A percentile compares a stretch with the other conserved stretches of the same genome.
Evolutionary conservation across 2,329 filamentous ascomycete genomes (phyloP).

Genomic region (Aspergillus sp.): DNA sequence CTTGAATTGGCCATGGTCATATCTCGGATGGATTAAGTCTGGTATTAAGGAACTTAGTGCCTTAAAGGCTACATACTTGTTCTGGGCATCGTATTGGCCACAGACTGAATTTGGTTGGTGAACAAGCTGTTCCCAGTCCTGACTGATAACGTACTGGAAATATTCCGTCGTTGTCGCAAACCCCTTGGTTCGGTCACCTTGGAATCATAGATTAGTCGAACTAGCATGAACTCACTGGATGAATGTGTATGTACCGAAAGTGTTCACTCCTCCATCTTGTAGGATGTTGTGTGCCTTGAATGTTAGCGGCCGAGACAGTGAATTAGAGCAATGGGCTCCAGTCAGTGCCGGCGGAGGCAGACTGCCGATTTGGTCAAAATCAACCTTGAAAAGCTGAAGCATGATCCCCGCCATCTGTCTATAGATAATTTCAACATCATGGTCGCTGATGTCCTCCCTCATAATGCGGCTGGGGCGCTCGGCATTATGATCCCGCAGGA

Average conservation of each 20-base stretch:
- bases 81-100: slow-evolving; percentile 29
- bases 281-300: slow-evolving; percentile 37
- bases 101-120: slow-evolving; percentile 36
- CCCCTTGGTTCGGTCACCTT: slow-evolving; percentile 28
- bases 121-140: slow-evolving; percentile 39
- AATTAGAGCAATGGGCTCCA: slow-evolving; percentile 11
- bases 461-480: slow-evolving; percentile 47
- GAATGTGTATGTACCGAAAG: slow-evolving; percentile 21
- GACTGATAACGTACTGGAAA: slow-evolving; percentile 33
- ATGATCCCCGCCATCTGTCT: slow-evolving; percentile 30
- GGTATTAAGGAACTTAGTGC: slow-evolving; percentile 29
- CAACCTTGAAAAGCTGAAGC: slow-evolving; percentile 32
- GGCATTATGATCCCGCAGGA: slow-evolving; percentile 35
- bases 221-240: too few species aligned
- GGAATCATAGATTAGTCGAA: neutral
- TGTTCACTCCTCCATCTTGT: slow-evolving; percentile 34
- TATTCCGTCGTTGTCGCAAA: slow-evolving; percentile 37
- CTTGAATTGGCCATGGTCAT: slow-evolving; percentile 37
- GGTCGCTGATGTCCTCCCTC: slow-evolving; percentile 29
- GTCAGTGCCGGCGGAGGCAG: slow-evolving; percentile 22
- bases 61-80: slow-evolving; percentile 33
- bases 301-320: slow-evolving; percentile 31
- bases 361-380: slow-evolving; percentile 34
- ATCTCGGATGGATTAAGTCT: slow-evolving; percentile 26
- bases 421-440: slow-evolving; percentile 30